Conservation (phyloP, 1,284 basidiomycete species). For the Cutaneotrichosporon sp. region DNA sequence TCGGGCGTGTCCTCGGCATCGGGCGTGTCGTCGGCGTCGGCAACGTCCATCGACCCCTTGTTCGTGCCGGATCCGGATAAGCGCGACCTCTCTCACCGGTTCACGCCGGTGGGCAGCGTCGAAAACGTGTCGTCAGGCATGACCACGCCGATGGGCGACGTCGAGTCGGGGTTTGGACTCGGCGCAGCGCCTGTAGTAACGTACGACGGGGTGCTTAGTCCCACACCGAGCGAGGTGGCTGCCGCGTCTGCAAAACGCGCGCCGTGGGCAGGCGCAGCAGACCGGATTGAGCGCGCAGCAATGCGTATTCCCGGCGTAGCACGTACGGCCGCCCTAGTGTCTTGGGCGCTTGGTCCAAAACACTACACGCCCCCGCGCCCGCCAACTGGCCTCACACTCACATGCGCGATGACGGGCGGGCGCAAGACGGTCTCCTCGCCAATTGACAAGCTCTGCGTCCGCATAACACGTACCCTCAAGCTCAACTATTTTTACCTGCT, state of each 20-base stretch:
- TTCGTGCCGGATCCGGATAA: no score
- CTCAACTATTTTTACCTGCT: slow-evolving; percentile 16
- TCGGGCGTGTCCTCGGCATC: no score
- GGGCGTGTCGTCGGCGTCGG: no score
- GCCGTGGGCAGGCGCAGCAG: neutral
- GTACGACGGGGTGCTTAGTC: no score
- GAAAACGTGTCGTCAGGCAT: no score
- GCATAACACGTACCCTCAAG: neutral
- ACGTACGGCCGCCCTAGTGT: neutral
- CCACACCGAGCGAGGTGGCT: no score
- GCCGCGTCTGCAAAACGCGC: neutral
- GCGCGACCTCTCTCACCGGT: no score
- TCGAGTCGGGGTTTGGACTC: no score
- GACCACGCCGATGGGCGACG: no score
- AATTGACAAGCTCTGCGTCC: slow-evolving; percentile 4
- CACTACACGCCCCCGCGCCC: neutral
- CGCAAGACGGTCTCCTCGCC: neutral
- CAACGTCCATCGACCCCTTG: no score
- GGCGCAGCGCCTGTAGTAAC: no score
- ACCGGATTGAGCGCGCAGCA: neutral
- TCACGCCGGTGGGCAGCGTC: no score
- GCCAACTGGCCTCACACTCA: neutral
- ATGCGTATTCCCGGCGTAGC: neutral
- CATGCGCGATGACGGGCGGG: neutral
- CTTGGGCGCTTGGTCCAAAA: slow-evolving; percentile 9